These are phyloP conservation scores for Mallotus repandus DNA, from an alignment of 441 rosid genomes.

Conservation along the genomic window DNA sequence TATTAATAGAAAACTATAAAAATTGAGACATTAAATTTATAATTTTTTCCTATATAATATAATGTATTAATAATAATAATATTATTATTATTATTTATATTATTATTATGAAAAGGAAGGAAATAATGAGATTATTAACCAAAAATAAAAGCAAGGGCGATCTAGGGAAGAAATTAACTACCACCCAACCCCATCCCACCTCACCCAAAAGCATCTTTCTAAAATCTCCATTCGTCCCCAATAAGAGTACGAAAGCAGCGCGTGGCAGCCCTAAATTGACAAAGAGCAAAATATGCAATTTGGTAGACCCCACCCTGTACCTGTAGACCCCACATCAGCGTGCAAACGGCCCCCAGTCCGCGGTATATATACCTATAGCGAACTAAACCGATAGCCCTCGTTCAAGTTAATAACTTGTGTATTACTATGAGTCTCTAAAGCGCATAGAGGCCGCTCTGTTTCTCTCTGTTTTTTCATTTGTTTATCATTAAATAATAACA, in stretches of 20 bases:
- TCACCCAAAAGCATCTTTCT: not conserved
- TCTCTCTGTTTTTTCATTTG: not conserved
- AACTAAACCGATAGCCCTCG: too few species aligned
- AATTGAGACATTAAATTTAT: too few species aligned
- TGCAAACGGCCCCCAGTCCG: not conserved
- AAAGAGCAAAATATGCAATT: not conserved
- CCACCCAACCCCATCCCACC: too few species aligned
- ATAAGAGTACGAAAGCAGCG: conserved; percentile 6
- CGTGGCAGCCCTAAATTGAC: conserved; percentile 24
- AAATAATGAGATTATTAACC: not conserved
- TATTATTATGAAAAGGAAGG: not conserved
- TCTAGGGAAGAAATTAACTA: not conserved
- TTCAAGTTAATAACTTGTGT: too few species aligned
- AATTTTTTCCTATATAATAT: too few species aligned
- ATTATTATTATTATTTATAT: too few species aligned
- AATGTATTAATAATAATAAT: not conserved
- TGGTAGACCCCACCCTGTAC: not conserved
- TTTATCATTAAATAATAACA: not conserved
- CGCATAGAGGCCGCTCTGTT: not conserved
- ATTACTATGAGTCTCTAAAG: too few species aligned
- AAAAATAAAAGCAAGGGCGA: not conserved
- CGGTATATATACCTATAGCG: not conserved
- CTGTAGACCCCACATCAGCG: not conserved
- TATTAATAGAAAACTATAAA: too few species aligned
- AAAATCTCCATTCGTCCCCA: not conserved